Evolutionary conservation across 345 rosid species (phyloP), one percentile per base, ranked within the genome.

Genomic region (Aethionema arabicum): DNA sequence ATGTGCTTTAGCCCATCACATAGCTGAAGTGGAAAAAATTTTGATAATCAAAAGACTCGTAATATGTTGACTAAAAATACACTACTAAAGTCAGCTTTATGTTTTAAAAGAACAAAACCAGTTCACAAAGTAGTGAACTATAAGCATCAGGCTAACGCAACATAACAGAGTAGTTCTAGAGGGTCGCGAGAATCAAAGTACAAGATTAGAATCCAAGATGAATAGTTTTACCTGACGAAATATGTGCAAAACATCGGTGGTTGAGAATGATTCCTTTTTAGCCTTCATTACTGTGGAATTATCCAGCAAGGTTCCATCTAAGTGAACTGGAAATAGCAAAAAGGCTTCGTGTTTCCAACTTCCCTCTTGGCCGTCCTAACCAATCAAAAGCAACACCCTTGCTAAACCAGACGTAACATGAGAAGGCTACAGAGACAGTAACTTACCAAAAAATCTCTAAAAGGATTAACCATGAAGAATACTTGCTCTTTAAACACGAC

Each of bases 1-100:
- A 93, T 90, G 75, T 93, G 96, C 74, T 83, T 85, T 52, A 93
- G 85, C 67, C 99, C 99, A 70, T 92, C 95, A 76, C 99, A 90
- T 62, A 93, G 87, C 99, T 93, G 82, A 52, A 53, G 56, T 53
- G 58, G 30, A 64, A 47, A 12, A 60, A 66, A 66, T 69, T 50
- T 62, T 38, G 44, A 68, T 7, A 15, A 38, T 65, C 52, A 61
- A 56, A 29, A 42, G 4, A 58, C 38, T 59, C 15, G 13, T 15
- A 39, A 30, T 27, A 40, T 35, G 56, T 32, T 32, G 53, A 42
- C 48, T 50, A 56, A 32, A 50, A 36, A 30, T 30, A 52, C 13
- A 60, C n/a, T 47, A 21, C 27, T 1, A 1, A 21, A 21, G 1
- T 21, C 27, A 21, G 27, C 27, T 21, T 21, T 21, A 2, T 1